Base-by-base conservation (phyloP, 1,139 yeast species). In the Zygosaccharomyces pseudobailii region DNA sequence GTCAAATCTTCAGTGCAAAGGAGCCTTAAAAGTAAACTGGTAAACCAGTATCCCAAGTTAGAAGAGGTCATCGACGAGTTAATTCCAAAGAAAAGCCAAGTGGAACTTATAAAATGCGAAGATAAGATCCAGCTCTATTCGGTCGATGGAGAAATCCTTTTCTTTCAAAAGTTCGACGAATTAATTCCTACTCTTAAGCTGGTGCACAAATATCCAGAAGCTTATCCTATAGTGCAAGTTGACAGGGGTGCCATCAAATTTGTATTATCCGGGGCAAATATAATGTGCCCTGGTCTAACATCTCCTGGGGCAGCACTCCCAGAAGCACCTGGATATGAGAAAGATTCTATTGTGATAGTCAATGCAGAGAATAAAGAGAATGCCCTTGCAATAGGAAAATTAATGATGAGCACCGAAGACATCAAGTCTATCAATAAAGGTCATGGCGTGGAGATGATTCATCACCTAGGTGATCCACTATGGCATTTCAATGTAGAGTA, bases 161-260 rank as follows among this genome's bases (percentile, higher is more conserved):
- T 87, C 57, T 85, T 82, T 67, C 96, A 90, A 68, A 86, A 86
- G 56, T 89, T 86, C 55, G 87, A 87, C 62, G 96, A 86, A 54
- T 69, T 88, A 57, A 77, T 87, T 50, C 97, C 97, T 13, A 72
- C 88, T 31, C 73, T 90, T 56, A 76, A 75, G 56, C 70, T 87
- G 19, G 89, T 90, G 25, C 97, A 90, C 69, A 82, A 83, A 65
- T 87, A 82, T 61, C 95, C 96, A 6, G 74, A 76, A 7, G 79
- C 83, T 33, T 89, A 90, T 70, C 97, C 97, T 30, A 72, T 78
- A 38, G 95, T 90, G 32, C 87, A 84, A 61, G 97, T 90, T 8
- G 98, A 90, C 64, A 78, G 97, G 66, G 98, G 98, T 49, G 98
- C 97, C 44, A 89, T 90, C 64, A 90, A 90, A 69, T 90, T 90